Evolutionary conservation across 371 early-diverging fungal genomes (phyloP).

Genomic region (Mortierella sp.): DNA sequence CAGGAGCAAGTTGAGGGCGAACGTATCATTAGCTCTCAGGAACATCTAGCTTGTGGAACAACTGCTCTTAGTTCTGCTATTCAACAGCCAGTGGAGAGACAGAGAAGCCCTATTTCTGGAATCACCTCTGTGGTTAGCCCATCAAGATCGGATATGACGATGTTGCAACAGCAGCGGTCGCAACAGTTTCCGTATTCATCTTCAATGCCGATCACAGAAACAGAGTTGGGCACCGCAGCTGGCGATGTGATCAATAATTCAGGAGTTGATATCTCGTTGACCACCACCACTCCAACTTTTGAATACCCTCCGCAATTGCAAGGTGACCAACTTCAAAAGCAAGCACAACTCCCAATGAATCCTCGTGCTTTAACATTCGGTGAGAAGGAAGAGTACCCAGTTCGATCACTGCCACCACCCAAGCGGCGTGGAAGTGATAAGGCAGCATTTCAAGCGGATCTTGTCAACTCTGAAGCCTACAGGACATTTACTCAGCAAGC

Average conservation of each 20-base stretch:
- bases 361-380: not conserved
- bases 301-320: not conserved
- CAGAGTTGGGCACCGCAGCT: too few species aligned
- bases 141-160: not conserved
- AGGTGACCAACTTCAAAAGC: not conserved
- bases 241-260: too few species aligned
- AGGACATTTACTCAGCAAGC: not conserved
- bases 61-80: not conserved
- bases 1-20: not conserved
- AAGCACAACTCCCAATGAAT: not conserved
- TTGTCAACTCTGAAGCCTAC: not conserved
- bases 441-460: not conserved
- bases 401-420: slow-evolving; percentile 39
- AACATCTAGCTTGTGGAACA: slow-evolving; percentile 24
- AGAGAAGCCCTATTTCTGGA: slow-evolving; percentile 39
- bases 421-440: slow-evolving; percentile 32
- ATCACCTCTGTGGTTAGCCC: slow-evolving; percentile 10
- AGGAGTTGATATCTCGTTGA: not conserved
- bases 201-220: not conserved
- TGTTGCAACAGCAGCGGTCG: not conserved
- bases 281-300: not conserved
- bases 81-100: slow-evolving; percentile 8
- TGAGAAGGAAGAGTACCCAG: slow-evolving; percentile 14
- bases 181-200: not conserved
- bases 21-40: slow-evolving; percentile 38